These are phyloP conservation scores for Favolaschia claudopus DNA, from an alignment of 768 basidiomycete genomes.

Conservation along the genomic window DNA sequence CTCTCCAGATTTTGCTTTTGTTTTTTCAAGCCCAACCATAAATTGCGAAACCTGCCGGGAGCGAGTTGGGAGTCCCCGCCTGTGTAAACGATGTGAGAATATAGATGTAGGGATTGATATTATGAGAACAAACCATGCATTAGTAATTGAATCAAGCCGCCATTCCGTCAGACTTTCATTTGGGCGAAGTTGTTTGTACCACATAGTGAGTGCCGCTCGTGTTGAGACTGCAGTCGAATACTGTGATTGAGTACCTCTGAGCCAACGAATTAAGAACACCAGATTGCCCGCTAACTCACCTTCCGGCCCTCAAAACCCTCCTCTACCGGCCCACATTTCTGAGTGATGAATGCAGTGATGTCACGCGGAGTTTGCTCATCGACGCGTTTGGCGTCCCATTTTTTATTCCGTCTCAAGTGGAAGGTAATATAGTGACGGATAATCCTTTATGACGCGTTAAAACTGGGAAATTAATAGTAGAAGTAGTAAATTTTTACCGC, in stretches of 20 bases:
- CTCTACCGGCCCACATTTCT: neutral
- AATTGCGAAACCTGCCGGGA: conserved; percentile 26
- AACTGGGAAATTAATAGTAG: too few species aligned
- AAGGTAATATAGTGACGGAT: neutral
- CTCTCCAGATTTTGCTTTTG: conserved; percentile 24
- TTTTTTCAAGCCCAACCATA: conserved; percentile 31
- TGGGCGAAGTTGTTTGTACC: conserved; percentile 13
- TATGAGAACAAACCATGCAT: neutral
- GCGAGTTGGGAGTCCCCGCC: conserved; percentile 24
- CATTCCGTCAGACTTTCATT: conserved; percentile 19
- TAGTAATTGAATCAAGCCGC: conserved; percentile 10
- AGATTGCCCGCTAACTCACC: neutral
- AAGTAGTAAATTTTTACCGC: too few species aligned
- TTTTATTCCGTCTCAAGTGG: neutral
- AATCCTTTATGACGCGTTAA: too few species aligned
- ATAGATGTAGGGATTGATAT: neutral
- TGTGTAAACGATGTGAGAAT: neutral
- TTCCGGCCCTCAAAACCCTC: neutral
- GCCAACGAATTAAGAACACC: neutral
- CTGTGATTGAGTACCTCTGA: conserved; percentile 4
- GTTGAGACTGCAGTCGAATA: conserved; percentile 23
- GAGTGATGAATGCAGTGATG: neutral
- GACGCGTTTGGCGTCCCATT: neutral
- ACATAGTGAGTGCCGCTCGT: conserved; percentile 21
- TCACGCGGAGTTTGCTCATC: neutral